Evolutionary conservation across 2,329 filamentous ascomycete genomes (phyloP).

Genomic region (Aspergillus bombycis): DNA sequence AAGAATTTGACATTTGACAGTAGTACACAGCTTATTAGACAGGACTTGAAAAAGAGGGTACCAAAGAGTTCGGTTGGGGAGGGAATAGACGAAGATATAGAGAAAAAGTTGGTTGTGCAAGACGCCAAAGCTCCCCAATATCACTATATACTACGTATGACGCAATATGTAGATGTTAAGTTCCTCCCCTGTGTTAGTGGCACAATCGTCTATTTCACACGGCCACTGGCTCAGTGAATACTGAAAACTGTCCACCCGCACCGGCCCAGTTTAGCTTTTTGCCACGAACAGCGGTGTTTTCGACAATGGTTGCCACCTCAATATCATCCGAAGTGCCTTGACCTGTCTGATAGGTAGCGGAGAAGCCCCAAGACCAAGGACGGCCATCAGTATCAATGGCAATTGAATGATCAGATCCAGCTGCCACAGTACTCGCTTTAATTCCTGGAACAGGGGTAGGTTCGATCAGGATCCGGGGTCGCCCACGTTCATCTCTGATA

Average conservation of each 20-base stretch:
- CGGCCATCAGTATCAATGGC: constrained; percentile 70
- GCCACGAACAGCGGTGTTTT: constrained; percentile 79
- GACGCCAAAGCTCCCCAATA: background rate
- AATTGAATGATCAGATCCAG: constrained; percentile 74
- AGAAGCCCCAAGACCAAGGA: constrained; percentile 80
- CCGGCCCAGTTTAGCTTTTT: constrained; percentile 77
- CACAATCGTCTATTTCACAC: constrained; percentile 13
- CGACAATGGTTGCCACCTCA: constrained; percentile 73
- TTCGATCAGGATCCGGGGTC: constrained; percentile 71
- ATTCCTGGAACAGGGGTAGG: constrained; percentile 66
- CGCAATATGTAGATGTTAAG: background rate
- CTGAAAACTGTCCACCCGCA: constrained; percentile 77
- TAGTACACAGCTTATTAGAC: background rate
- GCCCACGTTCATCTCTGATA: constrained; percentile 65
- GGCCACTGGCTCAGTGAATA: constrained; percentile 40
- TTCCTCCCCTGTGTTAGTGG: background rate
- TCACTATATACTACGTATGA: background rate
- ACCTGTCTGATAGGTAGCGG: constrained; percentile 77
- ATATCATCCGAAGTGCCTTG: constrained; percentile 79
- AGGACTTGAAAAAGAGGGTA: background rate
- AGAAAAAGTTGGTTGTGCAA: background rate
- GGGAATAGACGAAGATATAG: background rate
- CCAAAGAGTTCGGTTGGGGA: background rate
- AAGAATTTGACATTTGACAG: background rate
- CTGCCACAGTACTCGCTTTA: constrained; percentile 60